Base-by-base conservation (phyloP, 768 basidiomycete genomes). In the Russula sp. region DNA sequence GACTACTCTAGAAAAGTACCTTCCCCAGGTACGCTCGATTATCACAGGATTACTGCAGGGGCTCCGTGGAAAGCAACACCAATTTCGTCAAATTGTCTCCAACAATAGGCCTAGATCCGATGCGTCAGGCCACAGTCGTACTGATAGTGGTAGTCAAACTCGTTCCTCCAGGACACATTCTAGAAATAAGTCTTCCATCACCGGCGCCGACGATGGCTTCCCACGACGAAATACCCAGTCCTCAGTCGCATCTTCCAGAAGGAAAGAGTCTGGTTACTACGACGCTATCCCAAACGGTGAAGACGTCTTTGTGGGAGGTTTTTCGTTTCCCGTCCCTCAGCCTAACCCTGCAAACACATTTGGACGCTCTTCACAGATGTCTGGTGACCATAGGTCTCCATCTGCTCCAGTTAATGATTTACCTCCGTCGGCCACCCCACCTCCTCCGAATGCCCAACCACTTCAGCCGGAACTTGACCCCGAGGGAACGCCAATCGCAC, bases 21-120 rank as follows among this genome's bases (percentile, higher is more conserved):
- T 98, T 4, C 96, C 96, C 29, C 84, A 82, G 66, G 95, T 99
- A 50, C 87, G 96, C 56, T 81, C 81, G 68, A 96, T 97, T 70
- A 98, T 98, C 70, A 95, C 93, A 39, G 86, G 83, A 70, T 79
- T 99, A n/a, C 74, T 99, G 35, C 89, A 93, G 69, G 96, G 95
- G 14, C 79, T 99, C n/a, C 88, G 95, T 54, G 82, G 77, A 52
- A 98, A 98, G 73, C 96, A 99, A 74, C 85, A 88, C 42, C 79
- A 86, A 65, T 97, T 96, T 73, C 85, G 93, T 25, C 82, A 84
- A 66, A 81, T 88, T 61, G 79, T 86, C 32, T 82, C 85, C 34
- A 85, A 88, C 62, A 79, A 81, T 59, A 77, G 79, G 60, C 79
- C 80, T 56, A 77, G 77, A 61, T 73, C 86, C 9, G 79, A 78